phyloP scores from a whole-genome alignment of 2,329 filamentous ascomycete species.

The Nigrospora oryzae region DNA sequence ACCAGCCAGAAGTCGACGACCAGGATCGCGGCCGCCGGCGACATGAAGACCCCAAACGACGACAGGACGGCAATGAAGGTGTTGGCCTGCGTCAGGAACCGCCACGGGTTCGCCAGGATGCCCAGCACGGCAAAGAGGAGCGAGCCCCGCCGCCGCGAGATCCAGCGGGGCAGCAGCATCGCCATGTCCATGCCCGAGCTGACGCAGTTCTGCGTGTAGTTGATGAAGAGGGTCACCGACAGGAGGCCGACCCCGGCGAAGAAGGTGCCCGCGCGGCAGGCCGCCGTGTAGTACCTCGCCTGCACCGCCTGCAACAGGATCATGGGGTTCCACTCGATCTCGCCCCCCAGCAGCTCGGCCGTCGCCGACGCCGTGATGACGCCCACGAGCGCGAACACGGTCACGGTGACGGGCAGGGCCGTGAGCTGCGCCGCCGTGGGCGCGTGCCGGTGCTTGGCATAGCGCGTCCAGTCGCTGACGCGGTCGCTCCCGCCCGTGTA shows the following conservation, averaged over 20 bases:
- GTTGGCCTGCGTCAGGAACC: slow-evolving; percentile 8
- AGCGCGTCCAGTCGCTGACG: slow-evolving; percentile 7
- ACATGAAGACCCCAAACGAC: slow-evolving; percentile 12
- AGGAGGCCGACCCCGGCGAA: slow-evolving; percentile 8
- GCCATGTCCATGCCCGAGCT: slow-evolving; percentile 10
- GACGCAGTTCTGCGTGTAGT: slow-evolving; percentile 10
- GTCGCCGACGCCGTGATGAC: slow-evolving; percentile 7
- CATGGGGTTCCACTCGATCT: slow-evolving; percentile 7
- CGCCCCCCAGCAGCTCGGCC: slow-evolving; percentile 4
- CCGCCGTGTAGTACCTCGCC: slow-evolving; percentile 2
- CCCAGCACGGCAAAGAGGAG: slow-evolving; percentile 9
- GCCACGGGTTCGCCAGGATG: slow-evolving; percentile 8
- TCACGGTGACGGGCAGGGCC: slow-evolving; percentile 7
- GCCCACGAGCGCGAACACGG: slow-evolving; percentile 6
- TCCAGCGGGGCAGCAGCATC: slow-evolving; percentile 6
- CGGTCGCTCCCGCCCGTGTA: slow-evolving; percentile 6
- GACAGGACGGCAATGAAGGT: slow-evolving; percentile 11
- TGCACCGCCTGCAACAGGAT: slow-evolving; percentile 7
- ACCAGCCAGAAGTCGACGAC: slow-evolving; percentile 12
- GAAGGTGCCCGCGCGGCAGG: slow-evolving; percentile 7
- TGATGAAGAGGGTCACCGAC: slow-evolving; percentile 7
- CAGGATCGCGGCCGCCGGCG: slow-evolving; percentile 9
- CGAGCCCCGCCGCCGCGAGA: slow-evolving; percentile 7
- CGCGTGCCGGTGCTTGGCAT: slow-evolving; percentile 5
- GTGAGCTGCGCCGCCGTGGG: slow-evolving; percentile 7